Evolutionary conservation across 768 basidiomycete species (phyloP).

Genomic region (Pluteus cervinus): DNA sequence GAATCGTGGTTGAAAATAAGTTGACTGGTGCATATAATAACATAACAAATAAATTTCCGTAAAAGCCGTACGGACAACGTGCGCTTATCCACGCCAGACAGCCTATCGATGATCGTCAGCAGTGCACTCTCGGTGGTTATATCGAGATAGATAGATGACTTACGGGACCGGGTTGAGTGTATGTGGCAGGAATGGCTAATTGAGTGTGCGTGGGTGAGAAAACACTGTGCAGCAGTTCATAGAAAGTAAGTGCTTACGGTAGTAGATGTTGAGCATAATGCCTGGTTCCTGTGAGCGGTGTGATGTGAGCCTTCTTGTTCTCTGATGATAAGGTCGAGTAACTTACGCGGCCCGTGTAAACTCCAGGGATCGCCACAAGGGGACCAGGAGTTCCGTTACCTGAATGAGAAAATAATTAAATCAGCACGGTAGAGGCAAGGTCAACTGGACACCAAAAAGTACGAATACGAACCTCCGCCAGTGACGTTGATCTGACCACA

Average conservation of each 20-base stretch:
- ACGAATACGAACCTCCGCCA: no score
- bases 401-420: no score
- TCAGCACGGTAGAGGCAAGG: no score
- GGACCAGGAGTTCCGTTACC: not conserved
- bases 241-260: no score
- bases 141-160: slow-evolving; percentile 1
- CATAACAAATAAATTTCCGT: no score
- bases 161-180: slow-evolving; percentile 14
- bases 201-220: not conserved
- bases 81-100: slow-evolving; percentile 12
- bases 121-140: not conserved
- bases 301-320: not conserved
- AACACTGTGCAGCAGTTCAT: not conserved
- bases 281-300: slow-evolving; percentile 10
- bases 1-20: no score
- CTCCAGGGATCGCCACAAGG: not conserved
- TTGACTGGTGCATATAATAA: no score
- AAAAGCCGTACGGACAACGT: no score
- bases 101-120: slow-evolving; percentile 5
- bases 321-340: not conserved
- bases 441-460: no score
- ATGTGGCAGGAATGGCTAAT: slow-evolving; percentile 10
- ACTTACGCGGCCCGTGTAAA: slow-evolving; percentile 1
- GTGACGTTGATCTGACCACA: slow-evolving; percentile 37
- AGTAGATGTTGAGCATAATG: slow-evolving; percentile 16